Conservation (phyloP, 495 filamentous ascomycete species). For the Massariosphaeria phaeospora region DNA sequence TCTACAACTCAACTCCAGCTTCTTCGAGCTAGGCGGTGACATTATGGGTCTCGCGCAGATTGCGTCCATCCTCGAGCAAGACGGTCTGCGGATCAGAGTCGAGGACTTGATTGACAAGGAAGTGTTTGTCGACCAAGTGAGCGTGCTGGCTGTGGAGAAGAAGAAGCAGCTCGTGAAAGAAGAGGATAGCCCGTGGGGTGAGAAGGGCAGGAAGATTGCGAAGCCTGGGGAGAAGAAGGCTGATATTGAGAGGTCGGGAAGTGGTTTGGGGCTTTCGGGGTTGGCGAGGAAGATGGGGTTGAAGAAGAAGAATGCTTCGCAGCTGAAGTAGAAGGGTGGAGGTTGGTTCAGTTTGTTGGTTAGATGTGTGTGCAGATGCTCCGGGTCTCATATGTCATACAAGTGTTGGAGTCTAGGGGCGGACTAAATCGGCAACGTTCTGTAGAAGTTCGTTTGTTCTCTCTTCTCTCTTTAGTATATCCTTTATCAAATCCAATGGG, state of each 20-base stretch:
- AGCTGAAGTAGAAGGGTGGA: too few relatives aligned
- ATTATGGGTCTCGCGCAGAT: slow-evolving; percentile 50
- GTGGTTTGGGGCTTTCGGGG: slow-evolving; percentile 7
- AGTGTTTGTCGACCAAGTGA: slow-evolving; percentile 50
- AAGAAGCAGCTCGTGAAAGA: slow-evolving; percentile 21
- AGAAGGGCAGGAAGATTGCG: slow-evolving; percentile 15
- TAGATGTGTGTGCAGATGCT: too few relatives aligned
- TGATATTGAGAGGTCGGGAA: slow-evolving; percentile 8
- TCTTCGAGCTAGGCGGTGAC: slow-evolving; percentile 53
- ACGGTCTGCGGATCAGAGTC: slow-evolving; percentile 47
- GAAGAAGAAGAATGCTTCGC: too few relatives aligned
- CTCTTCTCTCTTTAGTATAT: too few relatives aligned
- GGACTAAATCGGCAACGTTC: too few relatives aligned
- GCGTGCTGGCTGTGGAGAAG: slow-evolving; percentile 36
- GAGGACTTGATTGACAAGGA: slow-evolving; percentile 51
- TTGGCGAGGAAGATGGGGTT: not conserved
- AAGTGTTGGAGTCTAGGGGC: too few relatives aligned
- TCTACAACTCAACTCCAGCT: slow-evolving; percentile 48
- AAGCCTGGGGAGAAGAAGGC: slow-evolving; percentile 2
- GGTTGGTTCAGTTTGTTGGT: too few relatives aligned
- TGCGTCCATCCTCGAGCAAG: slow-evolving; percentile 46
- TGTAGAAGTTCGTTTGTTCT: too few relatives aligned
- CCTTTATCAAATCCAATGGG: too few relatives aligned
- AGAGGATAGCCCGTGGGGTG: slow-evolving; percentile 23
- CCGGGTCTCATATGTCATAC: too few relatives aligned